phyloP scores from a whole-genome alignment of 192 early-diverging fungal species.

The Backusella mclennaniae region DNA sequence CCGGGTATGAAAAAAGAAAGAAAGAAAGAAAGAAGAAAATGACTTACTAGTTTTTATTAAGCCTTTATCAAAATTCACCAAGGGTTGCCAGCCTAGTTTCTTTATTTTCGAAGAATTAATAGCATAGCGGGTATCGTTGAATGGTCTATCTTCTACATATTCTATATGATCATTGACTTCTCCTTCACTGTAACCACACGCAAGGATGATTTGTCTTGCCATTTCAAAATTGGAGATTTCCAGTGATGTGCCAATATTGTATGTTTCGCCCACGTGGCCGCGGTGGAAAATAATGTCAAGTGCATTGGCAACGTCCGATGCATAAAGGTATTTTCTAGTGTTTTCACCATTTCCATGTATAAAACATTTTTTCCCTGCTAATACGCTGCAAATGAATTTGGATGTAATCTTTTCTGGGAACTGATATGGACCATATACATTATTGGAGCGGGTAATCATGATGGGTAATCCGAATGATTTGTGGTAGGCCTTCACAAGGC shows the following conservation, averaged over 20 bases:
- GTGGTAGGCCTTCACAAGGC: conserved; percentile 70
- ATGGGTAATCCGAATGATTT: conserved; percentile 76
- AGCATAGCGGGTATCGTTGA: conserved; percentile 77
- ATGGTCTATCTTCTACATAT: conserved; percentile 72
- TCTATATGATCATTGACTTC: conserved; percentile 51
- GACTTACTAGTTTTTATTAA: conserved; percentile 64
- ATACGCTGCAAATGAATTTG: conserved; percentile 71
- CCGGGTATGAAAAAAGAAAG: not conserved
- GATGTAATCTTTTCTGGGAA: conserved; percentile 87
- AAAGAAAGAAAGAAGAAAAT: not conserved
- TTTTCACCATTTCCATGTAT: conserved; percentile 76
- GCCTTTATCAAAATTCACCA: conserved; percentile 59
- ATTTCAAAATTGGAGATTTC: conserved; percentile 72
- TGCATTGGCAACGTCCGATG: conserved; percentile 67
- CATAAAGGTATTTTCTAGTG: conserved; percentile 74
- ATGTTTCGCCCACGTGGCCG: conserved; percentile 69
- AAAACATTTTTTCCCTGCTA: conserved; percentile 53
- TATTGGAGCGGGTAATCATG: conserved; percentile 79
- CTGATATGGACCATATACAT: conserved; percentile 79
- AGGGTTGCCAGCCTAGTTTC: conserved; percentile 67
- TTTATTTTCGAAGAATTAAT: conserved; percentile 70
- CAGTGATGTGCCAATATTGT: conserved; percentile 74
- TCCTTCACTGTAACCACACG: conserved; percentile 41
- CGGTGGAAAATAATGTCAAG: conserved; percentile 64
- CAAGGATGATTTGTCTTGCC: conserved; percentile 52